phyloP scores from a whole-genome alignment of 108 stramenopile genomes.

The Nannochloropsis salina region DNA sequence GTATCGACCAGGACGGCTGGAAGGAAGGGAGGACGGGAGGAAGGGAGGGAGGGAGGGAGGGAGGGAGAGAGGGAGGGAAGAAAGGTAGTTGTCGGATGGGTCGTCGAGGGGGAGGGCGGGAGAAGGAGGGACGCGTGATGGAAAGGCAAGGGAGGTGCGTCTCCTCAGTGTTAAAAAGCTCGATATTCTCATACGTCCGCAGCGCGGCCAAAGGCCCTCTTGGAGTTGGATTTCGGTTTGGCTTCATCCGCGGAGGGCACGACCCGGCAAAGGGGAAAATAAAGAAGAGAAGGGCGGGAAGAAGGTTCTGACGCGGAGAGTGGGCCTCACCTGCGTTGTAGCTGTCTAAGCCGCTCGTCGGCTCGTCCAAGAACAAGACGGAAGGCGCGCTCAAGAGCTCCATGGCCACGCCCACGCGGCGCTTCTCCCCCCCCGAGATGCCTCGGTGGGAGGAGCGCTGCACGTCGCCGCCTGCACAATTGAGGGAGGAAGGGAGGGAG shows the following conservation, averaged over 20 bases:
- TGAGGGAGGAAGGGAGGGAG: background rate
- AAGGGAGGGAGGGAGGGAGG: background rate
- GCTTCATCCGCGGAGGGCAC: too few relatives aligned
- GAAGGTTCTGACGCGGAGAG: too few relatives aligned
- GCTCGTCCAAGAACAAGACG: conserved; percentile 56
- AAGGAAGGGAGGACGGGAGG: too few relatives aligned
- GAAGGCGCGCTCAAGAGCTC: conserved; percentile 55
- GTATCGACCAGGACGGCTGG: background rate
- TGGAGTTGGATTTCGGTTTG: too few relatives aligned
- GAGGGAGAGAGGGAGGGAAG: background rate
- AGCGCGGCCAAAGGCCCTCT: too few relatives aligned
- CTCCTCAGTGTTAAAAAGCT: too few relatives aligned
- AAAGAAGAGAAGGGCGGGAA: background rate
- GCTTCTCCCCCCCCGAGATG: conserved; percentile 48
- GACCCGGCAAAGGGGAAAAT: background rate
- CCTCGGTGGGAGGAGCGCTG: conserved; percentile 17
- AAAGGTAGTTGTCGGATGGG: background rate
- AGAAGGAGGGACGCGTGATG: background rate
- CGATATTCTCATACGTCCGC: too few relatives aligned
- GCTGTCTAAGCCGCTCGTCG: conserved; percentile 65
- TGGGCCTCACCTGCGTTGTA: conserved; percentile 58
- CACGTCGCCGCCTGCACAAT: background rate
- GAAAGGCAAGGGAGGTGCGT: background rate
- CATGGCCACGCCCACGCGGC: conserved; percentile 48
- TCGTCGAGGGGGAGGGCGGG: background rate